phyloP scores from a whole-genome alignment of 1,139 yeast genomes.

The Suhomyces taliae region DNA sequence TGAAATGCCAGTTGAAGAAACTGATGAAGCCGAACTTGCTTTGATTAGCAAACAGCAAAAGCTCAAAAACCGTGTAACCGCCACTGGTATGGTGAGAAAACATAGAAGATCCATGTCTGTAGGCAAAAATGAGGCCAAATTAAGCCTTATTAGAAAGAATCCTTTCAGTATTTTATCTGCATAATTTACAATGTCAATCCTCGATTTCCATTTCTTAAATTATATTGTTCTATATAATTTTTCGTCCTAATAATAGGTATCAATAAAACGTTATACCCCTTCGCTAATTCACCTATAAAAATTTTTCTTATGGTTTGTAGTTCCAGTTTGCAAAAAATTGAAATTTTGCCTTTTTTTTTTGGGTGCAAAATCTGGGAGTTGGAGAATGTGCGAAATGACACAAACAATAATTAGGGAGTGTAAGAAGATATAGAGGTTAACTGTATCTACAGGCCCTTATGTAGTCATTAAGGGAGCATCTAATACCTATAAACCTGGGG shows the following conservation, averaged over 20 bases:
- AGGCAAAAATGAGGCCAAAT: constrained; percentile 41
- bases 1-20: constrained; percentile 21
- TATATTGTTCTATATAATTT: no score
- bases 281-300: no score
- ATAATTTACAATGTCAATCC: background rate
- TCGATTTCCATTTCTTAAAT: no score
- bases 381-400: background rate
- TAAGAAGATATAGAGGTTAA: no score
- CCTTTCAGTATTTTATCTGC: constrained; percentile 21
- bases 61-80: constrained; percentile 1
- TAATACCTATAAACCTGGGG: no score
- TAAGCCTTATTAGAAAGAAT: constrained; percentile 35
- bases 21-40: constrained; percentile 30
- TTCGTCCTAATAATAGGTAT: no score
- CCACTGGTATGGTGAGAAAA: constrained; percentile 19
- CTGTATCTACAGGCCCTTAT: no score
- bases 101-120: constrained; percentile 41
- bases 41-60: constrained; percentile 16
- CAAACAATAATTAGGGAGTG: background rate
- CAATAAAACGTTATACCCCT: no score
- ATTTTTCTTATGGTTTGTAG: background rate
- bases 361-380: background rate
- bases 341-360: background rate
- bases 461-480: no score
- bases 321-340: background rate